phyloP scores from a whole-genome alignment of 108 stramenopile species.

The Fistulifera solaris region DNA sequence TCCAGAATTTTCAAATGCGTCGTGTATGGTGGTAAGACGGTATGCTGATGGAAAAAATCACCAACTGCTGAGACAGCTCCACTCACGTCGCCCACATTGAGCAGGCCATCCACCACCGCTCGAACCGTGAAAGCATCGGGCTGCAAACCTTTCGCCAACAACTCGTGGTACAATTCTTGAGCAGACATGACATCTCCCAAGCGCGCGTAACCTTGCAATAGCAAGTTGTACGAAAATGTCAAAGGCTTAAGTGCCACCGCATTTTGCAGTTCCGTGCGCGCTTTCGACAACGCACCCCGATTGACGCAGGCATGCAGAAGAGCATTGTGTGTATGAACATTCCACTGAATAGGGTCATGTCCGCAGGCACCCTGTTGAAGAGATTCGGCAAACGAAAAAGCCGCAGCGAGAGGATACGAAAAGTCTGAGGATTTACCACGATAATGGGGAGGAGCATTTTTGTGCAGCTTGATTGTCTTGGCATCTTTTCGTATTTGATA shows the following conservation, averaged over 20 bases:
- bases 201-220: conserved; percentile 57
- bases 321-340: conserved; percentile 51
- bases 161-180: conserved; percentile 48
- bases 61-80: conserved; percentile 50
- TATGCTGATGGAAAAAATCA: conserved; percentile 79
- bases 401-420: conserved; percentile 59
- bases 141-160: conserved; percentile 39
- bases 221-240: conserved; percentile 53
- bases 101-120: conserved; percentile 56
- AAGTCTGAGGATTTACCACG: conserved; percentile 59
- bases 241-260: conserved; percentile 51
- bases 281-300: conserved; percentile 72
- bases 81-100: conserved; percentile 66
- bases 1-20: conserved; percentile 81
- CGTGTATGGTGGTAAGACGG: conserved; percentile 70
- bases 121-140: conserved; percentile 56
- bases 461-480: conserved; percentile 35
- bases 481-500: conserved; percentile 51
- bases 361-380: conserved; percentile 84
- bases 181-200: conserved; percentile 52
- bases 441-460: conserved; percentile 59
- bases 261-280: conserved; percentile 58
- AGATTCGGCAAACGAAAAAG: conserved; percentile 79
- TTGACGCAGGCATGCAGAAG: conserved; percentile 75
- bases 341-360: conserved; percentile 63